A percentile compares a stretch with the other conserved stretches of the same genome.
Evolutionary conservation across 768 basidiomycete species (phyloP).

Genomic region (Amanita phalloides): DNA sequence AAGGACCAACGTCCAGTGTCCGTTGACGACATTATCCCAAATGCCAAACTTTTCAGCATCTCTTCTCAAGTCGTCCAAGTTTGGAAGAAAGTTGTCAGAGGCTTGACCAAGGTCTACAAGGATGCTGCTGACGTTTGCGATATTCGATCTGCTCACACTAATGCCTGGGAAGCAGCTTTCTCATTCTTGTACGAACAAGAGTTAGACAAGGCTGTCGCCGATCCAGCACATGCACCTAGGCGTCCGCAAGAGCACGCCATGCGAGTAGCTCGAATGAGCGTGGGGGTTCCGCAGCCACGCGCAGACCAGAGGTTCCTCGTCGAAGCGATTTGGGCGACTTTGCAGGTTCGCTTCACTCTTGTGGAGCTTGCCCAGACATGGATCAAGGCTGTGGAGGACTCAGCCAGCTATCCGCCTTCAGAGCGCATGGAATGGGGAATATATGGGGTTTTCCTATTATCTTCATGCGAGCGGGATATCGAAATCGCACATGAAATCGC

Average conservation of each 20-base stretch:
- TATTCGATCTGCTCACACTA: constrained; percentile 42
- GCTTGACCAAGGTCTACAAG: constrained; percentile 28
- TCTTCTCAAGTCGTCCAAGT: constrained; percentile 17
- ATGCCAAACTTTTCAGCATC: constrained; percentile 14
- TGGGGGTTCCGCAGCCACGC: constrained; percentile 47
- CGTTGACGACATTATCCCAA: constrained; percentile 2
- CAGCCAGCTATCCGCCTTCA: constrained; percentile 12
- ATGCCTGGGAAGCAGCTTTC: constrained; percentile 54
- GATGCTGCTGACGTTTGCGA: constrained; percentile 27
- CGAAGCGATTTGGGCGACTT: constrained; percentile 46
- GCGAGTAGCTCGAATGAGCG: constrained; percentile 35
- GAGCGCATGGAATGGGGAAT: constrained; percentile 32
- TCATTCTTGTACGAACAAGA: constrained; percentile 40
- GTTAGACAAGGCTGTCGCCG: constrained; percentile 18
- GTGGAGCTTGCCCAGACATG: constrained; percentile 31
- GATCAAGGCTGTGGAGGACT: constrained; percentile 20
- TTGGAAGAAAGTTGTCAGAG: constrained; percentile 29
- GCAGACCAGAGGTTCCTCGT: constrained; percentile 51
- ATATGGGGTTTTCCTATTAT: constrained; percentile 34
- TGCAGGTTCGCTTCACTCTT: constrained; percentile 43
- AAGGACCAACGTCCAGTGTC: background rate
- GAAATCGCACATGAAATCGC: constrained; percentile 35
- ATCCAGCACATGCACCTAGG: constrained; percentile 26
- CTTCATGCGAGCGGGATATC: constrained; percentile 36
- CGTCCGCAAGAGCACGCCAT: constrained; percentile 39